Percentiles rank a stretch among this genome's conserved stretches.
Conservation (phyloP, 2,329 filamentous ascomycete species). For the Trichoderma pleuroti region DNA sequence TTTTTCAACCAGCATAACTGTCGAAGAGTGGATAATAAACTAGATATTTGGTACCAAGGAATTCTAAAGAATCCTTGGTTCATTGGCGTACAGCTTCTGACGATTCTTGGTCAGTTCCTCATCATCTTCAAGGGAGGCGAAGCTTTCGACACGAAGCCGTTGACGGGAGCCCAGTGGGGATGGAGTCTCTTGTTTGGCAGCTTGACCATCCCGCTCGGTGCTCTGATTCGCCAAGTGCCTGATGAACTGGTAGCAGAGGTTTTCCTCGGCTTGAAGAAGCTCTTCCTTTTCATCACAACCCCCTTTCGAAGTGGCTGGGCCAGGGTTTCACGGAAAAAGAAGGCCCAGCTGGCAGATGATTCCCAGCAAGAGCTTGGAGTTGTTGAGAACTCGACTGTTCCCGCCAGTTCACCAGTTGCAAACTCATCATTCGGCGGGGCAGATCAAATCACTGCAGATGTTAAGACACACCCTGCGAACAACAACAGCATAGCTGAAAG, state of each 20-base stretch:
- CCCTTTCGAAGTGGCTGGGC: slow-evolving; percentile 25
- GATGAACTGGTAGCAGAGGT: slow-evolving; percentile 33
- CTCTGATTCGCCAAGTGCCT: slow-evolving; percentile 40
- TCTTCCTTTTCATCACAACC: slow-evolving; percentile 21
- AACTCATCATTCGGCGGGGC: neutral
- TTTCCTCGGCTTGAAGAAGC: slow-evolving; percentile 27
- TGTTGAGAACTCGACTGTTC: slow-evolving; percentile 24
- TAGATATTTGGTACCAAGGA: slow-evolving; percentile 76
- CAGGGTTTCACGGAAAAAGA: slow-evolving; percentile 27
- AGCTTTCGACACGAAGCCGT: slow-evolving; percentile 59
- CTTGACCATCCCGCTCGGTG: slow-evolving; percentile 61
- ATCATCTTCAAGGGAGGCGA: slow-evolving; percentile 68
- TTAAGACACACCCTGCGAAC: neutral
- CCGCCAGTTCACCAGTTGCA: neutral
- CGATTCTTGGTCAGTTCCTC: slow-evolving; percentile 66
- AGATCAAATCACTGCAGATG: neutral
- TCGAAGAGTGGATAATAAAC: slow-evolving; percentile 74
- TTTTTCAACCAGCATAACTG: slow-evolving; percentile 83
- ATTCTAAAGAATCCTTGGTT: slow-evolving; percentile 75
- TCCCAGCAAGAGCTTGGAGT: slow-evolving; percentile 25
- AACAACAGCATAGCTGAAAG: neutral
- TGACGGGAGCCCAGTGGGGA: slow-evolving; percentile 66
- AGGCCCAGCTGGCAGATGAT: slow-evolving; percentile 23
- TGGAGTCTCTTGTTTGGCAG: slow-evolving; percentile 66
- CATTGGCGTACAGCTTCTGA: slow-evolving; percentile 62